These are phyloP conservation scores for Talaromyces nanjingensis DNA, from an alignment of 495 filamentous ascomycete species.

Conservation along the genomic window DNA sequence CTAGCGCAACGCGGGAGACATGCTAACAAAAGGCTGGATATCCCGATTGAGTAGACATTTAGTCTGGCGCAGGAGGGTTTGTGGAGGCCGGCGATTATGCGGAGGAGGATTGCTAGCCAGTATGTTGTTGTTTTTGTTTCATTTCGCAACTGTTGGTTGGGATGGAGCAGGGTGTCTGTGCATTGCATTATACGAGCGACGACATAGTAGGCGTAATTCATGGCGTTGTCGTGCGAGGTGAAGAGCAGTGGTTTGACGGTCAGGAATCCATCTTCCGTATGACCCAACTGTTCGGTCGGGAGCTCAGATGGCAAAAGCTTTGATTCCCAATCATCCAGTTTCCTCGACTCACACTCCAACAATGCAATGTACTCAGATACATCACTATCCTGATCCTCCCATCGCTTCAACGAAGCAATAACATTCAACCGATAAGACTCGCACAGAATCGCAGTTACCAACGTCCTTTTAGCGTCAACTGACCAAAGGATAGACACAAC, in stretches of 20 bases:
- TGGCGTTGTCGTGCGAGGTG: background rate
- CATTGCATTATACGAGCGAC: background rate
- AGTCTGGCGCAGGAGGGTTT: background rate
- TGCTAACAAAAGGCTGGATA: background rate
- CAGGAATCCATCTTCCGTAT: background rate
- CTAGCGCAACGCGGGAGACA: background rate
- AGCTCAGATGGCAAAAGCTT: background rate
- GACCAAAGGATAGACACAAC: background rate
- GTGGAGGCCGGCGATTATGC: background rate
- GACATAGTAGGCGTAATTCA: background rate
- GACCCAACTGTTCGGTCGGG: background rate
- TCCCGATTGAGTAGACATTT: background rate
- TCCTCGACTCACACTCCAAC: background rate
- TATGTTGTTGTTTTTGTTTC: background rate
- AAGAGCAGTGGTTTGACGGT: background rate
- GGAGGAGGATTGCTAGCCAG: background rate
- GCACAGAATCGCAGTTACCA: background rate
- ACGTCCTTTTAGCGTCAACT: background rate
- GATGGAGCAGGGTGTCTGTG: background rate
- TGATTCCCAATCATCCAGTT: background rate
- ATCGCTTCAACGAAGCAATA: background rate
- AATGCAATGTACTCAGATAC: background rate
- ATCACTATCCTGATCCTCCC: background rate
- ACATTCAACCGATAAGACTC: background rate
- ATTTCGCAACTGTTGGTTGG: background rate